Conservation (phyloP, 768 basidiomycete species). For the Lactarius quietus region DNA sequence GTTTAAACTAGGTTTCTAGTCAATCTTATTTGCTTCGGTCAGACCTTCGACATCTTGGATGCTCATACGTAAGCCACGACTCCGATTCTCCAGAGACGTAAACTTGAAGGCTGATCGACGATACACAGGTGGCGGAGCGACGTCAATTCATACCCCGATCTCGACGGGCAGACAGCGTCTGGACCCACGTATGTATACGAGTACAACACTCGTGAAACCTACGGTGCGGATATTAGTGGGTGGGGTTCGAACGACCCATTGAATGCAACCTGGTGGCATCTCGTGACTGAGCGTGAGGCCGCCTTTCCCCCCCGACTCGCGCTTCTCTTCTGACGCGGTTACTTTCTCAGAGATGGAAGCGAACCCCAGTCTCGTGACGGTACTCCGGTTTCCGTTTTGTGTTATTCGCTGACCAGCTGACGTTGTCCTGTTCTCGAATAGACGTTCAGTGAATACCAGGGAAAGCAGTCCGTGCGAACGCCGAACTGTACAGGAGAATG, state of each 20-base stretch:
- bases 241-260: constrained; percentile 66
- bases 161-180: constrained; percentile 51
- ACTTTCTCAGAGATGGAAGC: constrained; percentile 52
- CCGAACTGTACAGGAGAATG: constrained; percentile 59
- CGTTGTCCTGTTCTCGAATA: constrained; percentile 29
- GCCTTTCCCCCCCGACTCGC: background rate
- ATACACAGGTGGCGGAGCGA: constrained; percentile 56
- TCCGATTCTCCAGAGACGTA: background rate
- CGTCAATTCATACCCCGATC: constrained; percentile 53
- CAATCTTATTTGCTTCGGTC: constrained; percentile 4
- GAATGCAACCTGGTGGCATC: constrained; percentile 84
- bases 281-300: constrained; percentile 62
- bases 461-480: constrained; percentile 58
- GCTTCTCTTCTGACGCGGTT: background rate
- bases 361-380: constrained; percentile 55
- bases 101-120: background rate
- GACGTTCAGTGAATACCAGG: constrained; percentile 68
- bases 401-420: background rate
- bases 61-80: constrained; percentile 60
- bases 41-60: constrained; percentile 78
- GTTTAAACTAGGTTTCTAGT: background rate
- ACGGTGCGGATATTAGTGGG: constrained; percentile 51
- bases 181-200: constrained; percentile 64
- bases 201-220: constrained; percentile 67
- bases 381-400: constrained; percentile 29